A percentile compares a stretch with the other conserved stretches of the same genome.
phyloP scores from a whole-genome alignment of 768 basidiomycete genomes.

The Suillus cothurnatus region DNA sequence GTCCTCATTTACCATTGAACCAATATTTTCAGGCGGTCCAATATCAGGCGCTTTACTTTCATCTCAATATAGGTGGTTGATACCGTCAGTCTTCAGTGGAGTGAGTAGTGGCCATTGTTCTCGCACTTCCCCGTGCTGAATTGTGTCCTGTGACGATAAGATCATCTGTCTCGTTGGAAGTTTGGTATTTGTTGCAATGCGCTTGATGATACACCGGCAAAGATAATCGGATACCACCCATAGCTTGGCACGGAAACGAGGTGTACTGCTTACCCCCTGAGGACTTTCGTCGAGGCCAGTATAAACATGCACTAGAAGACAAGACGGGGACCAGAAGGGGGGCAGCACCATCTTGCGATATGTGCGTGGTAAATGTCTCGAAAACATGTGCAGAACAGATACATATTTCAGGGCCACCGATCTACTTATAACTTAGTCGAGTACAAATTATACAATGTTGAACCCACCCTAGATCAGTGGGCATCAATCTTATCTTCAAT shows the following conservation, averaged over 20 bases:
- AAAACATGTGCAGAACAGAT: not conserved
- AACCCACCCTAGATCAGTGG: not conserved
- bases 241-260: not conserved
- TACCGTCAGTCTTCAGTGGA: constrained; percentile 56
- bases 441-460: no score
- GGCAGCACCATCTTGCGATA: not conserved
- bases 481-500: not conserved
- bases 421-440: not conserved
- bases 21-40: constrained; percentile 51
- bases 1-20: constrained; percentile 10
- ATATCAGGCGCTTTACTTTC: constrained; percentile 60
- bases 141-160: not conserved
- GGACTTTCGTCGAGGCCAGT: not conserved
- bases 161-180: not conserved
- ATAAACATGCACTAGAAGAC: not conserved
- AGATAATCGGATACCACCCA: not conserved
- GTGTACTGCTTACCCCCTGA: not conserved
- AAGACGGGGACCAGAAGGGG: not conserved
- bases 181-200: not conserved
- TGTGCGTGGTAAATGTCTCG: not conserved
- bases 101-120: constrained; percentile 19
- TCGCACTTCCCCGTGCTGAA: not conserved
- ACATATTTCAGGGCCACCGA: not conserved
- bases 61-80: constrained; percentile 55
- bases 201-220: not conserved